These are phyloP conservation scores for Lentinula detonsa DNA, from an alignment of 768 basidiomycete species.

Conservation along the genomic window DNA sequence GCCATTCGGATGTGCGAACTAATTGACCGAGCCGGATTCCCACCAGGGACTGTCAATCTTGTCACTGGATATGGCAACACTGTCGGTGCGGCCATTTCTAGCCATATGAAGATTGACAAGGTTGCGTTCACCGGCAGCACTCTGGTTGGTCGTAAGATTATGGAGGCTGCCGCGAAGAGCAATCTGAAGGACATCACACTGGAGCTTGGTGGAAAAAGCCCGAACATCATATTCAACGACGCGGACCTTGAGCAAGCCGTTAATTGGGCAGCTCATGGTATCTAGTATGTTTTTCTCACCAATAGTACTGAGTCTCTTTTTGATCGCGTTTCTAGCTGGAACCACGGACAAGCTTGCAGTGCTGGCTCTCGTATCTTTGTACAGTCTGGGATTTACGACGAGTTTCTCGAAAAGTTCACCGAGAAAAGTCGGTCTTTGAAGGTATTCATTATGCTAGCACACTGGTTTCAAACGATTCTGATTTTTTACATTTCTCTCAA, in stretches of 20 bases:
- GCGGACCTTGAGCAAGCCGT: slow-evolving; percentile 69
- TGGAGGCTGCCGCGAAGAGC: slow-evolving; percentile 73
- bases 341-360: slow-evolving; percentile 65
- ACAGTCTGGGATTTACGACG: slow-evolving; percentile 49
- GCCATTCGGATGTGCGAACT: slow-evolving; percentile 39
- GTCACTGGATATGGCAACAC: slow-evolving; percentile 70
- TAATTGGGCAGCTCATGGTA: slow-evolving; percentile 65
- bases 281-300: slow-evolving; percentile 45
- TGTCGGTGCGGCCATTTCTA: slow-evolving; percentile 63
- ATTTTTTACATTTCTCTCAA: slow-evolving; percentile 22
- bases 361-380: slow-evolving; percentile 69
- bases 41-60: slow-evolving; percentile 61
- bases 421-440: slow-evolving; percentile 36
- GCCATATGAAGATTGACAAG: slow-evolving; percentile 67
- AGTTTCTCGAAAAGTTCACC: slow-evolving; percentile 49
- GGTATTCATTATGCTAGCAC: neutral
- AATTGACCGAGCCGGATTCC: slow-evolving; percentile 51
- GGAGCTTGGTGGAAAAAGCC: slow-evolving; percentile 80
- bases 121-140: slow-evolving; percentile 88
- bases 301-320: neutral
- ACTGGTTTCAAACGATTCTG: slow-evolving; percentile 15
- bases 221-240: slow-evolving; percentile 67
- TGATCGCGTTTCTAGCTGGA: slow-evolving; percentile 33
- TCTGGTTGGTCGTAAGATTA: slow-evolving; percentile 69
- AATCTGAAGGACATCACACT: slow-evolving; percentile 85